Base-by-base conservation (phyloP, 352 stramenopile species). In the Pythium periplocum region DNA sequence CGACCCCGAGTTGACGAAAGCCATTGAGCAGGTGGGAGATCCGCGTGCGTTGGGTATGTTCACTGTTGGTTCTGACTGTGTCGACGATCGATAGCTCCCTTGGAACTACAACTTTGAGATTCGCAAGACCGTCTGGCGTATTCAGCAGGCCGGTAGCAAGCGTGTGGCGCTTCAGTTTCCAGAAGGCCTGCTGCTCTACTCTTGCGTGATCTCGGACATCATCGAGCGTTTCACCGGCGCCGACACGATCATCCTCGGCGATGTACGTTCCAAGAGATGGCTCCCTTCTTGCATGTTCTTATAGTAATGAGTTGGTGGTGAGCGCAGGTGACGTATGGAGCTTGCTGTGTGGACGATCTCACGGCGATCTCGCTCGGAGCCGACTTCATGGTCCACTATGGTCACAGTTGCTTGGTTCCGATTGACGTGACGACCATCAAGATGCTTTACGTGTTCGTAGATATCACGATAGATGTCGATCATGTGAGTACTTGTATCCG, bases 321-420 rank as follows among this genome's bases (percentile, higher is more conserved):
- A 31, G 8, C 26, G 9, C 54, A 90, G 79, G 79, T 95, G 26
- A 99, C 97, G 2, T 99, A 99, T 51, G 98, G 98, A 32, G 97
- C 98, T n/a, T 99, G 98, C 64, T 99, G 98, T 61, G 94, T 99
- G 26, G 98, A 99, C 62, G 98, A 99, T 62, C 80, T 99, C 48
- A 98, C 90, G 12, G 97, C 97, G 7, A 83, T 96, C 34, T 90
- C 94, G 0, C 73, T 99, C 2, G 97, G 94, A 2, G 96, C 90
- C 11, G 90, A 99, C 66, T 93, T 99, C 30, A 88, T 99, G 69
- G 88, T 99, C n/a, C 98, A 99, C 68, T 99, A 99, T 63, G 98
- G 98, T 39, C 97, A 99, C 71, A 98, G 87, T 39, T 99, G 97
- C 68, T 78, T 99, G 12, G 96, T 99, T 30, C 97, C 97, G 0